Percentiles rank a stretch among this genome's conserved stretches.
Evolutionary conservation across 2,329 filamentous ascomycete genomes (phyloP).

Genomic region (Colletotrichum tamarilloi): DNA sequence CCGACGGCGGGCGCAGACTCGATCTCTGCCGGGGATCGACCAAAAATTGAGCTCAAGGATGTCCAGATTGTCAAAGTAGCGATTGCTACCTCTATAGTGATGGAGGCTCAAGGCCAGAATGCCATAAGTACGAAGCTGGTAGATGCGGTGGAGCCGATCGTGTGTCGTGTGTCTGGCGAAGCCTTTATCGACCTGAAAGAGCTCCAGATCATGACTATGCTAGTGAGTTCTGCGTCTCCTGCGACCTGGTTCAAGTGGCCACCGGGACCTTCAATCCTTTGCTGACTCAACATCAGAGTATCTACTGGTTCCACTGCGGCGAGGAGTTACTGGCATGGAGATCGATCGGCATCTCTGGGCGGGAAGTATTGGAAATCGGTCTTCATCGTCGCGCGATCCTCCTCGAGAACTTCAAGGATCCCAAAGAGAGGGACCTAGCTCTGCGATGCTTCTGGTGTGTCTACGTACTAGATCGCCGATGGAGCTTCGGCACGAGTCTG

Average conservation of each 20-base stretch:
- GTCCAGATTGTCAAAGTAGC: conserved; percentile 48
- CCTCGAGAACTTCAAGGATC: conserved; percentile 49
- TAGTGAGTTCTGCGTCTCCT: conserved; percentile 37
- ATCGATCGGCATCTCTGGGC: conserved; percentile 56
- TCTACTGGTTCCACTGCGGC: conserved; percentile 57
- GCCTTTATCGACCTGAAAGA: conserved; percentile 47
- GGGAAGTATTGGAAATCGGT: conserved; percentile 59
- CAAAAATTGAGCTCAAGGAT: conserved; percentile 39
- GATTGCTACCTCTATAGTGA: conserved; percentile 45
- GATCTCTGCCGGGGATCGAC: conserved; percentile 2
- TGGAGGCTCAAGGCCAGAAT: conserved; percentile 46
- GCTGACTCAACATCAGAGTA: conserved; percentile 43
- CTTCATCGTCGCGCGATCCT: conserved; percentile 58
- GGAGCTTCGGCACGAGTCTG: conserved; percentile 62
- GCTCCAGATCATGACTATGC: conserved; percentile 45
- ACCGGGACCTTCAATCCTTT: fast-evolving
- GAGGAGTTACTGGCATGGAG: conserved; percentile 62
- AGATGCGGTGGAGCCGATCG: conserved; percentile 43
- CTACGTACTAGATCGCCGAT: conserved; percentile 62
- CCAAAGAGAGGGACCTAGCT: conserved; percentile 44
- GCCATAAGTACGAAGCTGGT: conserved; percentile 43
- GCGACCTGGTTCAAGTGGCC: not conserved
- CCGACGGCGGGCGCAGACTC: not conserved
- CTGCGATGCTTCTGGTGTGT: conserved; percentile 61
- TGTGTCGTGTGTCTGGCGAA: conserved; percentile 40